Base-by-base conservation (phyloP, 108 stramenopile genomes). In the Stephanodiscus minutulus region DNA sequence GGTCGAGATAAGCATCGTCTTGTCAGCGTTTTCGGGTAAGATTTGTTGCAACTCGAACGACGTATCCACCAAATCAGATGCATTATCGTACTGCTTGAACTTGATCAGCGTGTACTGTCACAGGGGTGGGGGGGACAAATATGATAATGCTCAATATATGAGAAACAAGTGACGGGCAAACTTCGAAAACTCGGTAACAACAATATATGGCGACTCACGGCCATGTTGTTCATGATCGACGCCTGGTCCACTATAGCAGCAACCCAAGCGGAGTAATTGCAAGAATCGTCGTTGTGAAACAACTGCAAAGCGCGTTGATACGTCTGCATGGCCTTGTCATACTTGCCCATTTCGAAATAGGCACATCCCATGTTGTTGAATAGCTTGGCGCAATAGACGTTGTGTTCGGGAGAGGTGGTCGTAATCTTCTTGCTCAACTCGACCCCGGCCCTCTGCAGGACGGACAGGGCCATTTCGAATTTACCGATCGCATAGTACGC, bases 141-240 rank as follows among this genome's bases (percentile, higher is more conserved):
- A n/a, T n/a, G n/a, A n/a, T n/a, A n/a, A n/a, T n/a, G n/a, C n/a
- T n/a, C n/a, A n/a, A n/a, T n/a, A n/a, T n/a, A n/a, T n/a, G n/a
- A n/a, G n/a, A n/a, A n/a, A n/a, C n/a, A n/a, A n/a, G n/a, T n/a
- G n/a, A n/a, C n/a, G n/a, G n/a, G n/a, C n/a, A n/a, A n/a, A n/a
- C n/a, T n/a, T n/a, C n/a, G n/a, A n/a, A n/a, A n/a, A n/a, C n/a
- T n/a, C n/a, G n/a, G n/a, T n/a, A n/a, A n/a, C n/a, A n/a, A n/a
- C n/a, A n/a, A n/a, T n/a, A n/a, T n/a, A n/a, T n/a, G n/a, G n/a
- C n/a, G n/a, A n/a, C n/a, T n/a, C n/a, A n/a, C n/a, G n/a, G 72
- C 71, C 79, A 80, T 80, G 39, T 80, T 80, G 67, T 80, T 80
- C 79, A 80, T 73, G 28, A 73, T 80, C 15, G 72, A 72, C 44